Conservation (phyloP, 2,329 filamentous ascomycete genomes). For the Epichloe aotearoae region DNA sequence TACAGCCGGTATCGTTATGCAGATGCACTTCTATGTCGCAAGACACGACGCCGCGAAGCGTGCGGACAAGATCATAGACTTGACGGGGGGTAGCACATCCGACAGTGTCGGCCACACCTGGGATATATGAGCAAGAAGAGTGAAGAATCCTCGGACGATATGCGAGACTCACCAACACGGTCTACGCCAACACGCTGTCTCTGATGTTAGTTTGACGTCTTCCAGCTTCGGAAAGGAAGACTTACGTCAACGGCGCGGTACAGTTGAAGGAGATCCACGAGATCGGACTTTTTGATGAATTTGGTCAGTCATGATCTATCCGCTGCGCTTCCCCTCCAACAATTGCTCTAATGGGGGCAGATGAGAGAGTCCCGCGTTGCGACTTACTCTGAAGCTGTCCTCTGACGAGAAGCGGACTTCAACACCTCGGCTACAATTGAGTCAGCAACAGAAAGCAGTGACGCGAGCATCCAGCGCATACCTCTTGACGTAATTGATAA, state of each 20-base stretch:
- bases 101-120: conserved; percentile 77
- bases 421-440: neutral
- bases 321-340: neutral
- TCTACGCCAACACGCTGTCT: neutral
- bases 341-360: neutral
- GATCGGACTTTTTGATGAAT: conserved; percentile 29
- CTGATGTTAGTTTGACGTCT: neutral
- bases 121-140: neutral
- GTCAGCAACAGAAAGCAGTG: neutral
- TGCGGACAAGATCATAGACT: conserved; percentile 78
- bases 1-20: conserved; percentile 3
- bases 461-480: neutral
- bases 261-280: conserved; percentile 60
- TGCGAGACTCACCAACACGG: neutral
- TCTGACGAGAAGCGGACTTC: conserved; percentile 39
- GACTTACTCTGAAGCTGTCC: conserved; percentile 57
- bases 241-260: conserved; percentile 62
- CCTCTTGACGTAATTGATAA: conserved; percentile 11
- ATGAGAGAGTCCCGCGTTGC: neutral
- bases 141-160: too few relatives aligned
- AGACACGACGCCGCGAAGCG: conserved; percentile 40
- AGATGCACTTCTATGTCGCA: conserved; percentile 80
- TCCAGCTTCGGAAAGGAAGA: neutral
- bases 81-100: conserved; percentile 67
- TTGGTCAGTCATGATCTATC: neutral